These are phyloP conservation scores for Salisapilia sapeloensis DNA, from an alignment of 352 stramenopile species.

Conservation along the genomic window DNA sequence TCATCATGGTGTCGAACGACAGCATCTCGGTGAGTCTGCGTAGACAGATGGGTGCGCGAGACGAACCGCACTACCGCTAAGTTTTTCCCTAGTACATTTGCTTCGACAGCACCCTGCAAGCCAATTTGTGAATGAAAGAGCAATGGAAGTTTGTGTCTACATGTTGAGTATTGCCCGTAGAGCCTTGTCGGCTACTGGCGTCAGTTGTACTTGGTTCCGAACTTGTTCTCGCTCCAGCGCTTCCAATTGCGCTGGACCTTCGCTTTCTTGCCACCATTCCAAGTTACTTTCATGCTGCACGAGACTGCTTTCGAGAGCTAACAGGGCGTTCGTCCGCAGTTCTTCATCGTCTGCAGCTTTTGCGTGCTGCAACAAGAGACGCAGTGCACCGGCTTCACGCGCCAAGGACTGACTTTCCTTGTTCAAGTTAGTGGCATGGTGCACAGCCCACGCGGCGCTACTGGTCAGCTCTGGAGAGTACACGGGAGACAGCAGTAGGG, in stretches of 20 bases:
- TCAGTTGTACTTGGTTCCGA: no score
- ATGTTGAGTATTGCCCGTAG: no score
- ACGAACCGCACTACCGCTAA: constrained; percentile 15
- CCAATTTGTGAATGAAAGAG: no score
- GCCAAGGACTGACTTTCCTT: constrained; percentile 37
- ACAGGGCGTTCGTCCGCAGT: constrained; percentile 49
- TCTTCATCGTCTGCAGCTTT: constrained; percentile 13
- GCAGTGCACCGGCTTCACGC: constrained; percentile 35
- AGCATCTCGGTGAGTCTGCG: constrained; percentile 31
- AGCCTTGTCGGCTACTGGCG: no score
- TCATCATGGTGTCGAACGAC: constrained; percentile 59
- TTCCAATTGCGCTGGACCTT: constrained; percentile 15
- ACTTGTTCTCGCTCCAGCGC: constrained; percentile 17
- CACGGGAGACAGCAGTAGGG: constrained; percentile 37
- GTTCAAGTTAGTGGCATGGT: constrained; percentile 50
- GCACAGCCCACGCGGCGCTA: constrained; percentile 58
- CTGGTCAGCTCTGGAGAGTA: constrained; percentile 51
- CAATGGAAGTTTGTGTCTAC: no score
- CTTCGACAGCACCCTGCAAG: constrained; percentile 21
- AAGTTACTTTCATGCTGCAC: constrained; percentile 26
- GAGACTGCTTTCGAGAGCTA: constrained; percentile 41
- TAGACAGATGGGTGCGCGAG: constrained; percentile 13
- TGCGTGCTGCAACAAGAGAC: constrained; percentile 34
- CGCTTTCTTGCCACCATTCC: constrained; percentile 22
- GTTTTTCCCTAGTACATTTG: constrained; percentile 14